Percentiles rank a stretch among this genome's conserved stretches.
Conservation (phyloP, 202 grass and related monocot species). For the Setaria italica region DNA sequence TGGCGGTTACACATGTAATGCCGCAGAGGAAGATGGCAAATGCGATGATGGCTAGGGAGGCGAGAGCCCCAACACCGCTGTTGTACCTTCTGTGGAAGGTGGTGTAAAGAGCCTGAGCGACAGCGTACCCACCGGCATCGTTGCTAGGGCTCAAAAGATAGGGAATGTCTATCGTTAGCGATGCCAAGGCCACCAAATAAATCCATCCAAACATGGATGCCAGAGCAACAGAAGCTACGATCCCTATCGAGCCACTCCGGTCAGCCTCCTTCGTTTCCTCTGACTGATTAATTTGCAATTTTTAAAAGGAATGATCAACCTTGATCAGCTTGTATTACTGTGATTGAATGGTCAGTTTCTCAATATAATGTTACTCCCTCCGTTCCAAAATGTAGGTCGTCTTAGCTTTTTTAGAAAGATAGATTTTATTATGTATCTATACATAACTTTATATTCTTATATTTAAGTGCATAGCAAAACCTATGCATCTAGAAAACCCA, state of each 20-base stretch:
- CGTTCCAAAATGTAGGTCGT: too few relatives aligned
- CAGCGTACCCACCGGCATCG: constrained; percentile 1
- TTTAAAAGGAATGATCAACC: too few relatives aligned
- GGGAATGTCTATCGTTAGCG: neutral
- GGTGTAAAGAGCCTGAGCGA: neutral
- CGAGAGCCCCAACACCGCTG: neutral
- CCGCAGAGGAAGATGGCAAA: constrained; percentile 13
- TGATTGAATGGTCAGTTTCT: too few relatives aligned
- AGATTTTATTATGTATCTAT: too few relatives aligned
- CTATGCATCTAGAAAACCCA: too few relatives aligned
- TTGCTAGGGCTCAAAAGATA: neutral
- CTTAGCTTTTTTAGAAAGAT: too few relatives aligned
- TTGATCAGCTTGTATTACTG: too few relatives aligned
- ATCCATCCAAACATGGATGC: neutral
- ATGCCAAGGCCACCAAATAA: neutral
- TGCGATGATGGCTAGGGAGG: neutral
- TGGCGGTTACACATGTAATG: neutral
- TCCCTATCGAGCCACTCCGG: neutral
- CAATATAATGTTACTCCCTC: too few relatives aligned
- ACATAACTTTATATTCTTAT: too few relatives aligned
- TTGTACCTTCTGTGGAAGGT: neutral
- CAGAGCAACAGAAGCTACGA: neutral
- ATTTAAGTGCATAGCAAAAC: too few relatives aligned
- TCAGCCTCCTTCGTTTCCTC: constrained; percentile 20
- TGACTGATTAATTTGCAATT: neutral